phyloP scores from a whole-genome alignment of 2,329 filamentous ascomycete species.

The Arthrobotrys iridis region DNA sequence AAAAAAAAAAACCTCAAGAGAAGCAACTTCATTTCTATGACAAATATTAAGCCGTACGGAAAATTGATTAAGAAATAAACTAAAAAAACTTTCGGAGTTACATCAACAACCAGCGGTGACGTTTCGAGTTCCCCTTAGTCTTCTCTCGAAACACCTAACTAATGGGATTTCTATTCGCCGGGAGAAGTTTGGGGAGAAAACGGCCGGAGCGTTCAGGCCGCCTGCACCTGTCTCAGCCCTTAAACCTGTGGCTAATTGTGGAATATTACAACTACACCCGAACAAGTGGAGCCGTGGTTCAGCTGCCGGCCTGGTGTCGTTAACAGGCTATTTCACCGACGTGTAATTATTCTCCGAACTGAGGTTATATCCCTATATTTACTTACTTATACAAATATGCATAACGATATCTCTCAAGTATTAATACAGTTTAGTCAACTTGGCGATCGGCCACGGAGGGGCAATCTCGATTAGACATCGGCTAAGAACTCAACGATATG shows the following conservation, averaged over 20 bases:
- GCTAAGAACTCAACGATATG: neutral
- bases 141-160: conserved; percentile 11
- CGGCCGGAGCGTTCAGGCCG: neutral
- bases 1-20: neutral
- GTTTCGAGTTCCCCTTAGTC: neutral
- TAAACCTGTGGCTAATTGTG: conserved; percentile 7
- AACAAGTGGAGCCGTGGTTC: conserved; percentile 1
- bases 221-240: neutral
- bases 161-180: neutral
- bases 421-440: too few species aligned
- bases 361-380: neutral
- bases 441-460: neutral
- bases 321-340: conserved; percentile 1
- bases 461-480: conserved; percentile 4
- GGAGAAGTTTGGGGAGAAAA: neutral
- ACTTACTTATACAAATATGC: neutral
- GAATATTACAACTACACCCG: neutral
- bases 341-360: conserved; percentile 1
- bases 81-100: conserved; percentile 15
- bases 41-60: conserved; percentile 28
- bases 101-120: conserved; percentile 20
- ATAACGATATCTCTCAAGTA: conserved; percentile 7
- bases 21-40: conserved; percentile 17
- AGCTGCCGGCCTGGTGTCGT: neutral
- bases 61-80: neutral